Conservation (phyloP, 2,329 filamentous ascomycete species). For the Xylaria sp. region DNA sequence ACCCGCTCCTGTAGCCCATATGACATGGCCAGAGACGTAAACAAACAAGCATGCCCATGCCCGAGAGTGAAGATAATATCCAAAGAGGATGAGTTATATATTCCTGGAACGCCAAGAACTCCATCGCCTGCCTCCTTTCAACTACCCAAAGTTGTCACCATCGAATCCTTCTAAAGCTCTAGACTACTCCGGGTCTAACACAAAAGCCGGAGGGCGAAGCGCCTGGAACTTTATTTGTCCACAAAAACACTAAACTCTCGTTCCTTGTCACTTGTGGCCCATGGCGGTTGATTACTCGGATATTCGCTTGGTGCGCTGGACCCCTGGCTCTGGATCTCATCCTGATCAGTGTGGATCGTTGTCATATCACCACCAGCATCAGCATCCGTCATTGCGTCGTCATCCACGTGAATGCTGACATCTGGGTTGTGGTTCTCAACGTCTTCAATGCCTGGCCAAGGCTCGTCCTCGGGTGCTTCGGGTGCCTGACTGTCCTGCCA, state of each 20-base stretch:
- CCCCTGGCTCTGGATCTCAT: slow-evolving; percentile 37
- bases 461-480: slow-evolving; percentile 62
- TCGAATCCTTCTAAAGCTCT: background rate
- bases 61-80: slow-evolving; percentile 16
- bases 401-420: slow-evolving; percentile 43
- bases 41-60: background rate
- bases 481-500: slow-evolving; percentile 47
- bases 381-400: slow-evolving; percentile 43
- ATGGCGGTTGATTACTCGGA: slow-evolving; percentile 45
- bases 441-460: slow-evolving; percentile 68
- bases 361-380: slow-evolving; percentile 36
- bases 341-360: slow-evolving; percentile 29
- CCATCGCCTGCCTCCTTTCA: slow-evolving; percentile 21
- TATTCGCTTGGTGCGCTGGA: slow-evolving; percentile 48
- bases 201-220: background rate
- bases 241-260: slow-evolving; percentile 38
- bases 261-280: slow-evolving; percentile 37
- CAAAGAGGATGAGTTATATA: background rate
- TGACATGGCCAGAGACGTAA: slow-evolving; percentile 10
- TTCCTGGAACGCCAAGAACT: slow-evolving; percentile 18
- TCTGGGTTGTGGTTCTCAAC: slow-evolving; percentile 63
- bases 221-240: slow-evolving; percentile 18
- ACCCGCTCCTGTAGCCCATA: slow-evolving; percentile 7
- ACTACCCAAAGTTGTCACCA: background rate
- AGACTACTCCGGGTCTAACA: background rate